Conservation (phyloP, 495 filamentous ascomycete genomes). For the Aspergillus cristatus region DNA sequence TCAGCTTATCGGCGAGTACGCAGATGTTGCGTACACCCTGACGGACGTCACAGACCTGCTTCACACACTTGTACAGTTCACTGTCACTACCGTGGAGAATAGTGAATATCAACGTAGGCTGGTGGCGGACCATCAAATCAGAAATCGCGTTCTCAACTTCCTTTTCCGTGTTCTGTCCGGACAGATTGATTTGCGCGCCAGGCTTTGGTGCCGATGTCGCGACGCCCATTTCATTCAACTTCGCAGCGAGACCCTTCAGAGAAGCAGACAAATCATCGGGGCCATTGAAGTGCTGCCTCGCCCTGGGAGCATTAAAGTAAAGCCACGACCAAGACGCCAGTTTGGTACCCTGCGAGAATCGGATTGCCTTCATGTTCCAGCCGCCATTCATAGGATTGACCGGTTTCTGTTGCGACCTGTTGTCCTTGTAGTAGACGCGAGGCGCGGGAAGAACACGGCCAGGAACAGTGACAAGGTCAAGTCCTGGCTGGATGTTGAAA, state of each 20-base stretch:
- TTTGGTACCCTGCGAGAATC: conserved; percentile 27
- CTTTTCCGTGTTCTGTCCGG: conserved; percentile 5
- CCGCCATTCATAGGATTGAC: conserved; percentile 23
- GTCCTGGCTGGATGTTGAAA: conserved; percentile 48
- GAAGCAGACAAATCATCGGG: conserved; percentile 5
- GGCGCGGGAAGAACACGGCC: conserved; percentile 55
- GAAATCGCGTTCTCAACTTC: conserved; percentile 19
- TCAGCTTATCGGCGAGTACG: conserved; percentile 44
- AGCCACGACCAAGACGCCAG: conserved; percentile 34
- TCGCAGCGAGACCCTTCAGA: conserved; percentile 10
- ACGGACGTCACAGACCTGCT: conserved; percentile 54
- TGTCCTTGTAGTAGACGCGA: conserved; percentile 38
- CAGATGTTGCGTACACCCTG: conserved; percentile 60
- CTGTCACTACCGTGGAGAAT: conserved; percentile 46
- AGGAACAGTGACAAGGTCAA: conserved; percentile 51
- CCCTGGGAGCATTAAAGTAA: conserved; percentile 6
- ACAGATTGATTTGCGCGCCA: conserved; percentile 11
- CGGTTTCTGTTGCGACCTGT: conserved; percentile 12
- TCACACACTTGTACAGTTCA: conserved; percentile 56
- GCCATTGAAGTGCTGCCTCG: conserved; percentile 1
- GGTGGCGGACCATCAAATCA: conserved; percentile 20
- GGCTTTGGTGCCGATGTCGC: conserved; percentile 3
- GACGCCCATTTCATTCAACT: conserved; percentile 24
- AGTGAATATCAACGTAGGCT: conserved; percentile 50
- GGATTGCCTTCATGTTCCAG: conserved; percentile 48